Conservation (phyloP, 345 rosid genomes). For the Salix exigua region DNA sequence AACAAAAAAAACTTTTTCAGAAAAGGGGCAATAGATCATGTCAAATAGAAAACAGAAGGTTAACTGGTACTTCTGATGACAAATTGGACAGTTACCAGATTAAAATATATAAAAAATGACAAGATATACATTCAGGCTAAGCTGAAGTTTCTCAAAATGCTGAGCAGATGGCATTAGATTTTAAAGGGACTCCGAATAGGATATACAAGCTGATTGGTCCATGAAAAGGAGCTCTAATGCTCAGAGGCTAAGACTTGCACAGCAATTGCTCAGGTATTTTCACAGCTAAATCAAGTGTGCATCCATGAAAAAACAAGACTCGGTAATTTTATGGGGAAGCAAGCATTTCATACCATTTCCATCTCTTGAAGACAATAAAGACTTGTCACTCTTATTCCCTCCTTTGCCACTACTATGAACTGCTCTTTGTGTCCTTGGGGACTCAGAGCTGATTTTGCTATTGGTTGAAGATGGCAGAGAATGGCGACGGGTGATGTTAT, state of each 20-base stretch:
- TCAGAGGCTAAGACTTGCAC: neutral
- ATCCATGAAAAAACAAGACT: constrained; percentile 2
- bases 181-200: neutral
- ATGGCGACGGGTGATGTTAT: constrained; percentile 51
- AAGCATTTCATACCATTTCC: constrained; percentile 47
- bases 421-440: constrained; percentile 68
- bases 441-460: constrained; percentile 59
- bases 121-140: neutral
- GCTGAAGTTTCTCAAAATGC: neutral
- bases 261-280: neutral
- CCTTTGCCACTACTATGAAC: constrained; percentile 51
- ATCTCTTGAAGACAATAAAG: constrained; percentile 46
- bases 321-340: constrained; percentile 1
- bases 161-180: neutral
- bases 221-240: neutral
- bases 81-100: neutral
- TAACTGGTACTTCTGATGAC: neutral
- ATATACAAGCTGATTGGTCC: neutral
- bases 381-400: constrained; percentile 55
- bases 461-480: constrained; percentile 71
- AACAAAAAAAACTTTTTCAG: neutral
- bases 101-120: neutral
- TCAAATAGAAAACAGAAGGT: neutral
- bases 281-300: neutral
- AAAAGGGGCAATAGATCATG: neutral